Evolutionary conservation across 2,329 filamentous ascomycete genomes (phyloP).

Genomic region (Dactylella cylindrospora): DNA sequence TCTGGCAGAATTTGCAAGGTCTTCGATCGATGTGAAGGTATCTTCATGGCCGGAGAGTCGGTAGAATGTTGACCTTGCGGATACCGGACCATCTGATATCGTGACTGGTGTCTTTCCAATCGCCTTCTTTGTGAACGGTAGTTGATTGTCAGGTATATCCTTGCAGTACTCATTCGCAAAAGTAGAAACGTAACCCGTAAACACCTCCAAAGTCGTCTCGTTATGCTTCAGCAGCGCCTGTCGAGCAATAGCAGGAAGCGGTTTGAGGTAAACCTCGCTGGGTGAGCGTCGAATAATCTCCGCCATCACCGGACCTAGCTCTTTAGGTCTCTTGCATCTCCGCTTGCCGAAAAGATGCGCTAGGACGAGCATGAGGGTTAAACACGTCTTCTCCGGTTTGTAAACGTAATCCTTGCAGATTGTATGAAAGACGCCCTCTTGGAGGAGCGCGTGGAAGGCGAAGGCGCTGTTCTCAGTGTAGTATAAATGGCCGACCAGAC

Average conservation of each 20-base stretch:
- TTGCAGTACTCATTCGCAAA: slow-evolving; percentile 67
- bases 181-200: slow-evolving; percentile 68
- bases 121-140: slow-evolving; percentile 60
- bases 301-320: slow-evolving; percentile 54
- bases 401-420: slow-evolving; percentile 63
- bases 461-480: slow-evolving; percentile 75
- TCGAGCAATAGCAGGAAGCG: slow-evolving; percentile 62
- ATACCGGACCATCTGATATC: slow-evolving; percentile 45
- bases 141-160: slow-evolving; percentile 56
- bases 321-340: slow-evolving; percentile 35
- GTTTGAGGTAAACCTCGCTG: slow-evolving; percentile 67
- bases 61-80: slow-evolving; percentile 65
- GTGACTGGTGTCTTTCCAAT: slow-evolving; percentile 12
- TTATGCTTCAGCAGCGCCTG: slow-evolving; percentile 65
- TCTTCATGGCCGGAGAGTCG: slow-evolving; percentile 70
- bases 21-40: slow-evolving; percentile 64
- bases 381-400: slow-evolving; percentile 58
- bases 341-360: slow-evolving; percentile 68
- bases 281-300: slow-evolving; percentile 59
- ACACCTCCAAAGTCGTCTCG: slow-evolving; percentile 65
- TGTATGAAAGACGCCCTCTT: slow-evolving; percentile 68
- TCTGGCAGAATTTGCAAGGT: slow-evolving; percentile 67
- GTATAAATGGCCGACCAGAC: slow-evolving; percentile 70
- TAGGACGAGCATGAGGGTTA: slow-evolving; percentile 68
- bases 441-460: slow-evolving; percentile 73